Evolutionary conservation across 495 filamentous ascomycete genomes (phyloP), one percentile per base, ranked within the genome.

Genomic region (Pyrenopolyporus hunteri): DNA sequence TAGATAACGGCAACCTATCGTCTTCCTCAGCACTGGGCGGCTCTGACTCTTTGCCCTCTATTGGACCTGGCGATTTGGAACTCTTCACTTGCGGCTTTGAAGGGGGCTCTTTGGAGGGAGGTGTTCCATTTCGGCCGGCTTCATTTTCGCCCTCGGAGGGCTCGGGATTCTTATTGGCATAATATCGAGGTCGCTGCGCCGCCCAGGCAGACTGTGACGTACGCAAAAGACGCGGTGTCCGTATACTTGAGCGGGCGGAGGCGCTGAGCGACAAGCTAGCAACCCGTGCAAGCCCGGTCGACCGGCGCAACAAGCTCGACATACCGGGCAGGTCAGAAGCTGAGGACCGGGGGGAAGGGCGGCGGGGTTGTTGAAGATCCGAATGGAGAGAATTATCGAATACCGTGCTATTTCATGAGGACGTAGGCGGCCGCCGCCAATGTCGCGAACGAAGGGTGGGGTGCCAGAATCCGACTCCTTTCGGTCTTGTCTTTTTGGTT

Each of bases 221-320:
- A 13, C 78, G 74, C 14, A 65, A 35, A 13, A 64, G 68, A 66
- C 44, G 74, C 52, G 52, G 70, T 43, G 67, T 64, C 69, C 67
- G 71, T 43, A 75, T 74, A 51, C 64, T 72, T 56, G 77, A 72
- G 59, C 78, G 79, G 48, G 75, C 46, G 33, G 80, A 64, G 45
- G 69, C 71, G 54, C 79, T 76, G 58, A 83, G 64, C 60, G 79
- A 80, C 56, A 76, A 76, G 71, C 76, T 82, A 66, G 85, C 82
- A 70, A 84, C 76, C 72, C 84, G 81, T 73, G 84, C 82, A 72
- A 89, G 70, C 73, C 82, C 79, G 74, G 83, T 80, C 70, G 88
- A 83, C 72, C 83, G 85, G 67, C 86, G 84, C 58, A 89, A 76
- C 66, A 88, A 70, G 71, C 80, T 80, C 70, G 85, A 83, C 86